Evolutionary conservation across 1,284 basidiomycete genomes (phyloP), one percentile per base, ranked within the genome.

Genomic region (Ceratobasidium papillatum): DNA sequence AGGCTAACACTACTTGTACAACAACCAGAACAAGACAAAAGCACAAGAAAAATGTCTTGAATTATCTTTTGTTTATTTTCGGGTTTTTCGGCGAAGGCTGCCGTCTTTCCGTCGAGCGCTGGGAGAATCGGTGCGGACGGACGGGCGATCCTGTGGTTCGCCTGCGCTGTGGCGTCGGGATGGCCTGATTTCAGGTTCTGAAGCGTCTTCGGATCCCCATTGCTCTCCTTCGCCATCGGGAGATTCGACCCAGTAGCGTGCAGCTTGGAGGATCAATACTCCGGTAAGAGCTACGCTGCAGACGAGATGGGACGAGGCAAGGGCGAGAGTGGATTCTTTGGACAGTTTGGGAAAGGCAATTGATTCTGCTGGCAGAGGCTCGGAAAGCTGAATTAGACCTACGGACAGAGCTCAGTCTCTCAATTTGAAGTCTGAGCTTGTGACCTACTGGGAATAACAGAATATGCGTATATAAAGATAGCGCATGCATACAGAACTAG

Each of bases 231-330:
- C 92, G 1, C 66, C 66, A 59, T 71, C 66, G 30, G 66, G 66
- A 2, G 66, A 71, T 47, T 71, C 66, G 41, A 90, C 91, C 91
- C 91, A 94, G 84, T 89, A 91, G 51, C 92, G 87, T 56, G 90
- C 91, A 0, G 92, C 91, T 82, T 94, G 92, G 34, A 94, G 86
- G 14, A 88, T 87, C 56, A 94, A 83, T 30, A 94, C 90, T 30
- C 92, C 92, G 0, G 93, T 94, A 75, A 94, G 86, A 1, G 91
- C 90, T 56, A 94, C 92, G 79, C 90, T 91, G 83, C 91, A 93
- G 74, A 94, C 87, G 79, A 94, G 90, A 79, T 94, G 88, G 78
- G 87, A 90, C 36, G 92, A 92, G 0, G 93, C 92, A 71, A 94
- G 88, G 74, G 91, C 66, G 5, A 77, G 41, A 3, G 76, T 77